Percentiles rank a stretch among this genome's conserved stretches.
phyloP scores from a whole-genome alignment of 2,329 filamentous ascomycete species.

The Pseudogymnoascus pannorum region DNA sequence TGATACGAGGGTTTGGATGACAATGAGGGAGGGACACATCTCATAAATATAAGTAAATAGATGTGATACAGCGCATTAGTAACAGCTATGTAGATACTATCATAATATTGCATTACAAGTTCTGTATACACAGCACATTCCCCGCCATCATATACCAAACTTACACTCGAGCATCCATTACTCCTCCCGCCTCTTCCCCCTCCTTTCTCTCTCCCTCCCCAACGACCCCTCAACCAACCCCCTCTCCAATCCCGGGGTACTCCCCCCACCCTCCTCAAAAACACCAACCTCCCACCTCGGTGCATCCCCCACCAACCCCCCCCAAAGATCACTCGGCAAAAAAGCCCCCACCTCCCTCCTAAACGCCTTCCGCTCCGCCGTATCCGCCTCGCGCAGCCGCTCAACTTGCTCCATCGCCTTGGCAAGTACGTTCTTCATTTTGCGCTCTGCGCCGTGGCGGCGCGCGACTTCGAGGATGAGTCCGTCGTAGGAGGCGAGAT shows the following conservation, averaged over 20 bases:
- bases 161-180: too few relatives aligned
- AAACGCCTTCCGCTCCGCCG: conserved; percentile 68
- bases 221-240: conserved; percentile 22
- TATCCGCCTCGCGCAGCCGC: conserved; percentile 66
- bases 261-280: conserved; percentile 13
- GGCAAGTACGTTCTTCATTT: conserved; percentile 65
- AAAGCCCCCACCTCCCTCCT: conserved; percentile 76
- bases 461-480: conserved; percentile 78
- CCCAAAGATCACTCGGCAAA: conserved; percentile 83
- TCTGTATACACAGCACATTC: too few relatives aligned
- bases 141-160: too few relatives aligned
- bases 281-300: conserved; percentile 24
- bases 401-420: conserved; percentile 74
- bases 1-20: too few relatives aligned
- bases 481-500: conserved; percentile 75
- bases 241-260: conserved; percentile 20
- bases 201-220: conserved; percentile 22
- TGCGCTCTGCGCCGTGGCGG: conserved; percentile 63
- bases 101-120: neutral
- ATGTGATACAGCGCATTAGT: neutral
- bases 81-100: neutral
- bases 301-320: conserved; percentile 52
- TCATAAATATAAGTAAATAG: too few relatives aligned
- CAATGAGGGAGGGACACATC: too few relatives aligned
- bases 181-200: conserved; percentile 10